Percentiles rank a stretch among this genome's conserved stretches.
phyloP scores from a whole-genome alignment of 73 alveolate species.

The Breviolum minutum region DNA sequence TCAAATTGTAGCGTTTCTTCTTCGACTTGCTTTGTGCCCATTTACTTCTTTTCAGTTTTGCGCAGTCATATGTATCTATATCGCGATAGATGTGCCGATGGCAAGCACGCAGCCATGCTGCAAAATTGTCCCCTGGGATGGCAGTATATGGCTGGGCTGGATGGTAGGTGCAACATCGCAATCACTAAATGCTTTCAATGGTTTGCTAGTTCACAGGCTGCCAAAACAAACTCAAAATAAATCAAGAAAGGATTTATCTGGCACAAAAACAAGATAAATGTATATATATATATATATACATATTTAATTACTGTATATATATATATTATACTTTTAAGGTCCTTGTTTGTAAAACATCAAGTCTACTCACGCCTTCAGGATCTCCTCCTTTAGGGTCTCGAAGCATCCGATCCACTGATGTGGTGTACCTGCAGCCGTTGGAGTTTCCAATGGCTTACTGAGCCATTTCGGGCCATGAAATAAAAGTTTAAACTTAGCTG shows the following conservation, averaged over 20 bases:
- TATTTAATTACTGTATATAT: too few species aligned
- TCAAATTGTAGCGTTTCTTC: background rate
- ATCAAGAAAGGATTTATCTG: too few species aligned
- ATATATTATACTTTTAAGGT: too few species aligned
- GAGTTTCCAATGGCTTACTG: too few species aligned
- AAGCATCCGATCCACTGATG: background rate
- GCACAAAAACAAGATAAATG: too few species aligned
- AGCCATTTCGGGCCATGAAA: too few species aligned
- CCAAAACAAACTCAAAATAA: too few species aligned
- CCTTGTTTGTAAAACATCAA: too few species aligned
- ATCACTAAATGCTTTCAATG: too few species aligned
- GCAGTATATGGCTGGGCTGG: background rate
- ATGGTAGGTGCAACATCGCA: background rate
- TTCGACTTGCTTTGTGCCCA: background rate
- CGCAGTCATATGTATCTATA: background rate
- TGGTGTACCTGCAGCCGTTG: background rate
- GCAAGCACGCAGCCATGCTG: conserved; percentile 11
- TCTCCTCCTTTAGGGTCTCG: conserved; percentile 19
- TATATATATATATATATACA: too few species aligned
- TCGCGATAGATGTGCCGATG: background rate
- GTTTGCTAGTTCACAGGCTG: too few species aligned
- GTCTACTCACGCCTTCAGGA: background rate
- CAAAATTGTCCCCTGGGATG: conserved; percentile 6
- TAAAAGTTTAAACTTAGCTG: too few species aligned
- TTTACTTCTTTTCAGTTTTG: background rate